Conservation (phyloP, 352 stramenopile species). For the Thalassiosira exigua region DNA sequence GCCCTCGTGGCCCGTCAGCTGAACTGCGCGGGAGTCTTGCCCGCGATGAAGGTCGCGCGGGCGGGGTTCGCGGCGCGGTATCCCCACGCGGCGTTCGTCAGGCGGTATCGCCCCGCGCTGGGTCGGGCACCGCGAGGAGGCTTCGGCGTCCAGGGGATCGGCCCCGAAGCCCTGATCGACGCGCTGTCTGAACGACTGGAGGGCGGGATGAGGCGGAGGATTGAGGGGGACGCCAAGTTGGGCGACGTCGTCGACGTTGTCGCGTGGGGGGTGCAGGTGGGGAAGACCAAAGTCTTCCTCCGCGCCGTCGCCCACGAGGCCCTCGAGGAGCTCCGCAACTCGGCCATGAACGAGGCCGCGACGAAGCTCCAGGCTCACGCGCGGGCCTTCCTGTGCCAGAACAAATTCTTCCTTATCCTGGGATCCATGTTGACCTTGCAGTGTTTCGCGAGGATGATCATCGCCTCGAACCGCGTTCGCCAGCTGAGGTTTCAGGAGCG, state of each 20-base stretch:
- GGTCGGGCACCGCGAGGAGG: too few relatives aligned
- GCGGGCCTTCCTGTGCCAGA: constrained; percentile 55
- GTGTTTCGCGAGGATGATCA: constrained; percentile 46
- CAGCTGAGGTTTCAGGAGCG: constrained; percentile 34
- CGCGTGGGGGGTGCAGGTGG: constrained; percentile 86
- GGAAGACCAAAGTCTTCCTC: constrained; percentile 86
- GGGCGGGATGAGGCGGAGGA: too few relatives aligned
- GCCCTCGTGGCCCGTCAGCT: constrained; percentile 94
- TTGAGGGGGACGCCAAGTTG: background rate
- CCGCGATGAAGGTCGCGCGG: constrained; percentile 94
- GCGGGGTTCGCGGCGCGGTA: constrained; percentile 95
- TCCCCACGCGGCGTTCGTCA: constrained; percentile 90
- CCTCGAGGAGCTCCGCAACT: constrained; percentile 75
- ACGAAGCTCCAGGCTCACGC: constrained; percentile 70
- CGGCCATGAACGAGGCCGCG: constrained; percentile 60
- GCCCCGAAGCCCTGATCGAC: background rate
- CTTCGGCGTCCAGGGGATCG: too few relatives aligned
- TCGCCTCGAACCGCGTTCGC: constrained; percentile 39
- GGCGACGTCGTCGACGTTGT: constrained; percentile 24
- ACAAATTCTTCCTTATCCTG: constrained; percentile 56
- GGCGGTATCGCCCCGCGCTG: constrained; percentile 60
- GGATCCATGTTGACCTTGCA: constrained; percentile 53
- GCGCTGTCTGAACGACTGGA: background rate
- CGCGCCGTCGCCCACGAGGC: constrained; percentile 74
- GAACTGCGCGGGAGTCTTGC: constrained; percentile 92